These are phyloP conservation scores for Trichosporon sp. DNA, from an alignment of 1,284 basidiomycete species.

Conservation along the genomic window DNA sequence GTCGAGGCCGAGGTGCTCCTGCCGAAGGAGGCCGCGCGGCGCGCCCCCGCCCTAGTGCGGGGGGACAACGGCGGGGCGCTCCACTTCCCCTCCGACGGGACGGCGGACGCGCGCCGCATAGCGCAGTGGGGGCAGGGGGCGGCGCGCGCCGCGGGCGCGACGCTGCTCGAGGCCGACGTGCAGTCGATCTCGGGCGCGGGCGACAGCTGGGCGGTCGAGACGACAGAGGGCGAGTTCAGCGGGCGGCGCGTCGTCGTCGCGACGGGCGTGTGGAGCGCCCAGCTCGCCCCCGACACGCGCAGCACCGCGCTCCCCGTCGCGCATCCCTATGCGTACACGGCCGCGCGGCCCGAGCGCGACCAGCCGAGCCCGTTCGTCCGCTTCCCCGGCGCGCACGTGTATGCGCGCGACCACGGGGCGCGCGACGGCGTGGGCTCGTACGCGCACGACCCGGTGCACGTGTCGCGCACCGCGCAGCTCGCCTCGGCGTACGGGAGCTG, in stretches of 20 bases:
- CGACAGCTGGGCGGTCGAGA: neutral
- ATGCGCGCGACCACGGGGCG: slow-evolving; percentile 31
- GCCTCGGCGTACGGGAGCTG: slow-evolving; percentile 22
- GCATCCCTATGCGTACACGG: slow-evolving; percentile 29
- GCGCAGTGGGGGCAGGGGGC: slow-evolving; percentile 16
- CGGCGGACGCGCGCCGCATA: slow-evolving; percentile 20
- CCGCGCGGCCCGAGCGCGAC: neutral
- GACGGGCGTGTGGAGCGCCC: slow-evolving; percentile 34
- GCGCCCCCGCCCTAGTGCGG: slow-evolving; percentile 21
- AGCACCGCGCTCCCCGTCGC: slow-evolving; percentile 21
- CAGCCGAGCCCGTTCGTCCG: slow-evolving; percentile 25
- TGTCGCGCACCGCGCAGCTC: neutral
- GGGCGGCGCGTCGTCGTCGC: slow-evolving; percentile 20
- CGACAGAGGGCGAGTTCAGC: neutral
- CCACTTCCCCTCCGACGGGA: slow-evolving; percentile 24
- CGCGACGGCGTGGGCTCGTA: slow-evolving; percentile 31
- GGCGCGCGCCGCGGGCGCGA: slow-evolving; percentile 18
- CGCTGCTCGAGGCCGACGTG: slow-evolving; percentile 17
- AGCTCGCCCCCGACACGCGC: slow-evolving; percentile 20
- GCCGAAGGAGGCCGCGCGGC: slow-evolving; percentile 7
- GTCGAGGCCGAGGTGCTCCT: slow-evolving; percentile 14
- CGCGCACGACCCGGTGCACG: slow-evolving; percentile 24
- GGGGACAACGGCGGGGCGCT: neutral
- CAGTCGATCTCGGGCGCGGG: slow-evolving; percentile 1
- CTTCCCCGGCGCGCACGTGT: slow-evolving; percentile 26